Base-by-base conservation (phyloP, 257 asterid species). In the Vinca minor region DNA sequence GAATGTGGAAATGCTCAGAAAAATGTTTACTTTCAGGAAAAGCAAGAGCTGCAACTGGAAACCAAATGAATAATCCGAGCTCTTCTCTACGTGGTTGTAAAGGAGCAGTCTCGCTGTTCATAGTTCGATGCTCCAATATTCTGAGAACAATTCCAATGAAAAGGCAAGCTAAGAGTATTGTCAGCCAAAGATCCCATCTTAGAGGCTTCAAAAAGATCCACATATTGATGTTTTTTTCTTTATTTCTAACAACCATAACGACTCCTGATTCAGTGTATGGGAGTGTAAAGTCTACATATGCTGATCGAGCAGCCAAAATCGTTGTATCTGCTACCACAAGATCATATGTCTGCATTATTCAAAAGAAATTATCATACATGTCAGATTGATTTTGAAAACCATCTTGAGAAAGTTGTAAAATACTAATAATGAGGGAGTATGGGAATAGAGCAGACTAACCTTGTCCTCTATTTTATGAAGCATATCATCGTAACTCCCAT, bases 251-350 rank as follows among this genome's bases (percentile, higher is more conserved):
- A 38, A 86, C 83, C 63, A 77, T 69, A 54, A 72, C 59, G 12
- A 77, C 76, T 67, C 90, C 90, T 13, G 94, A 65, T 62, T 81
- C 90, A 20, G 94, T 58, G 63, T 81, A 83, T 36, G 90, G 87
- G 34, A 79, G 77, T 0, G 88, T 74, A 32, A 82, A 85, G 44
- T 82, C 92, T 10, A 83, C 84, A 38, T 55, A 29, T 0, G 1
- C 5, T 38, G 88, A 58, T 32, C 89, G 70, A 41, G 79, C 71
- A 17, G 88, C 82, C 83, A 83, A 67, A 57, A 78, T 77, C 11
- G 91, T 82, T 0, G 79, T 70, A 71, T 86, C 91, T 20, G 77
- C 89, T 42, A 84, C 95, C 25, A 84, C 83, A 76, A 82, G 72
- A 50, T 87, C 92, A 59, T 7, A 84, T 81, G 77, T 64, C 59